These are phyloP conservation scores for Entelexis paramagnoliae DNA, from an alignment of 1,139 yeast species.

Conservation along the genomic window DNA sequence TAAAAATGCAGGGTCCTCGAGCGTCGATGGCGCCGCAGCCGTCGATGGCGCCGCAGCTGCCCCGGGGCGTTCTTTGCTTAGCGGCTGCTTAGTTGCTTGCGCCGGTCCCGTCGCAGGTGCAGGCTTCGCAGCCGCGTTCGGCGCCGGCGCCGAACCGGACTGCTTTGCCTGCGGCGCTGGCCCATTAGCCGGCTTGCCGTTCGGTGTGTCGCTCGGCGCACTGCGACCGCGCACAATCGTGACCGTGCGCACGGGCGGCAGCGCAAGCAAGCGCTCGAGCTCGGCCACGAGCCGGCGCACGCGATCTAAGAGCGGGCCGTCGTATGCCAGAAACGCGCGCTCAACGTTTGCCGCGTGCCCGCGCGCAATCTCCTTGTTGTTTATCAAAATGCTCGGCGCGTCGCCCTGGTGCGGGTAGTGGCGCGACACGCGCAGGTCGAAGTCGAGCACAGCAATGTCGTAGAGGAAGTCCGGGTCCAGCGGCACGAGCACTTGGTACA, in stretches of 20 bases:
- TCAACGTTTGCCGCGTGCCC: constrained; percentile 62
- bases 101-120: too few relatives aligned
- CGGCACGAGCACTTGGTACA: constrained; percentile 35
- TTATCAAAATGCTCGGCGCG: constrained; percentile 33
- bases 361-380: constrained; percentile 60
- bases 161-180: not conserved
- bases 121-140: too few relatives aligned
- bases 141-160: not conserved
- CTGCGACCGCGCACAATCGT: constrained; percentile 35
- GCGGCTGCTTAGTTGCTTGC: too few relatives aligned
- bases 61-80: too few relatives aligned
- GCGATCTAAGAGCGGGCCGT: constrained; percentile 41
- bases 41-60: too few relatives aligned
- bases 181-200: not conserved
- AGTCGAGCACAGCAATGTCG: constrained; percentile 43
- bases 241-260: constrained; percentile 48
- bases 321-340: constrained; percentile 44
- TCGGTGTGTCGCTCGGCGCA: not conserved
- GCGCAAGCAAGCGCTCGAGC: constrained; percentile 42
- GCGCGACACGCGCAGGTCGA: constrained; percentile 47
- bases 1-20: not conserved
- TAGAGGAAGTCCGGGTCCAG: constrained; percentile 70
- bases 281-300: constrained; percentile 47
- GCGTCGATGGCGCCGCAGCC: too few relatives aligned
- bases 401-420: constrained; percentile 40